Percentiles rank a stretch among this genome's conserved stretches.
Conservation (phyloP, 495 filamentous ascomycete genomes). For the Staphylotrichum longicolle region DNA sequence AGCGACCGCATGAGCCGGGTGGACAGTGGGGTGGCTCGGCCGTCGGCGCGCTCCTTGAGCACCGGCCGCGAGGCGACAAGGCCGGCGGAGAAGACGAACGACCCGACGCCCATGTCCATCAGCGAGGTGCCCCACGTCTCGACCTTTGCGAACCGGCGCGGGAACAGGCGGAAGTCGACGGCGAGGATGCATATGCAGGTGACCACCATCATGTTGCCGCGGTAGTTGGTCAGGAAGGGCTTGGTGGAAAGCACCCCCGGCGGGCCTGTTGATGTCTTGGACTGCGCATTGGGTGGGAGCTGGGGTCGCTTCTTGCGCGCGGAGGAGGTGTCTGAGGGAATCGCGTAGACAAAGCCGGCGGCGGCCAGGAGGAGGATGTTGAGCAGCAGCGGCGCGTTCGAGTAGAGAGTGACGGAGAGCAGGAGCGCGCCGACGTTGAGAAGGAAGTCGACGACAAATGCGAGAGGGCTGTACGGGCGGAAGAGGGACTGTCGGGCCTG, state of each 20-base stretch:
- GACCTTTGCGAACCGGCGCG: constrained; percentile 91
- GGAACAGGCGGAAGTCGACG: constrained; percentile 92
- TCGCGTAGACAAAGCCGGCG: constrained; percentile 58
- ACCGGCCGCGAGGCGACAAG: constrained; percentile 84
- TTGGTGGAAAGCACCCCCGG: constrained; percentile 68
- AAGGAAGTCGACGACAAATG: constrained; percentile 75
- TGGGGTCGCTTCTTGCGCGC: constrained; percentile 53
- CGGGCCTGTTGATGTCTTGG: constrained; percentile 16
- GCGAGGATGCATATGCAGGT: constrained; percentile 94
- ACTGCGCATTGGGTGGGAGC: constrained; percentile 51
- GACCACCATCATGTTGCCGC: constrained; percentile 86
- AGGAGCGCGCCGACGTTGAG: constrained; percentile 80
- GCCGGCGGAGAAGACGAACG: constrained; percentile 95
- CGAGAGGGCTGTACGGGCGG: constrained; percentile 63
- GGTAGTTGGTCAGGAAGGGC: constrained; percentile 87
- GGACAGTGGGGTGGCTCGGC: constrained; percentile 46
- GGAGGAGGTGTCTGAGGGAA: constrained; percentile 40
- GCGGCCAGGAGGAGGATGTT: constrained; percentile 72
- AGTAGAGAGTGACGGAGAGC: constrained; percentile 84
- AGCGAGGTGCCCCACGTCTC: constrained; percentile 97
- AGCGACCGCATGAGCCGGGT: constrained; percentile 60
- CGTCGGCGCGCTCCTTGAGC: constrained; percentile 63
- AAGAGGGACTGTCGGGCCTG: constrained; percentile 88
- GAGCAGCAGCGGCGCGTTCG: constrained; percentile 68
- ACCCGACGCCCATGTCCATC: constrained; percentile 97